Conservation (phyloP, 768 basidiomycete genomes). For the Suillus spraguei region DNA sequence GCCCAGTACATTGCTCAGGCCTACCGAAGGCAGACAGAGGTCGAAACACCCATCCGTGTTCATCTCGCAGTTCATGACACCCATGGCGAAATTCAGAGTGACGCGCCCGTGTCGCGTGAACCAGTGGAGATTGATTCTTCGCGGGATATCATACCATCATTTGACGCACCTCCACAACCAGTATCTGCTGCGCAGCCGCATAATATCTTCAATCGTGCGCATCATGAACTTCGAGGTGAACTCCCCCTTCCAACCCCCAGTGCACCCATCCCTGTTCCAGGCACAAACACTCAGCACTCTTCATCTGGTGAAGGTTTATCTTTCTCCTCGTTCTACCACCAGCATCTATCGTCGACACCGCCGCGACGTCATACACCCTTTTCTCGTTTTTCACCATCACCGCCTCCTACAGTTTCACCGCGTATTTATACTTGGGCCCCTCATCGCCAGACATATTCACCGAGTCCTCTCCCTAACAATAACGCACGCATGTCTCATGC, state of each 20-base stretch:
- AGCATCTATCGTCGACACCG: conserved; percentile 34
- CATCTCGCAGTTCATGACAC: conserved; percentile 24
- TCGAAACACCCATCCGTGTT: conserved; percentile 20
- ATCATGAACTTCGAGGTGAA: conserved; percentile 12
- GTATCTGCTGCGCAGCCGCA: too few species aligned
- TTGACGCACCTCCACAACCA: not conserved
- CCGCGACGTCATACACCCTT: conserved; percentile 27
- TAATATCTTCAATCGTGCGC: conserved; percentile 7
- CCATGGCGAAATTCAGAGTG: conserved; percentile 17
- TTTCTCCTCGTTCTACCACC: conserved; percentile 13
- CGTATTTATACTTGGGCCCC: conserved; percentile 58
- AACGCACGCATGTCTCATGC: conserved; percentile 59
- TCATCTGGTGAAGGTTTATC: conserved; percentile 22
- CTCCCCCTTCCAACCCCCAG: conserved; percentile 26
- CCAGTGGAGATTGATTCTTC: not conserved
- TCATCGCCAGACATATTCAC: conserved; percentile 38
- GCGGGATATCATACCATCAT: not conserved
- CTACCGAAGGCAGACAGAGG: conserved; percentile 31
- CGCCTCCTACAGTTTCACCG: conserved; percentile 57
- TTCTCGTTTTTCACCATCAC: conserved; percentile 44
- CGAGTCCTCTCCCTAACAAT: conserved; percentile 57
- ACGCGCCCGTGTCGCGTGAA: not conserved
- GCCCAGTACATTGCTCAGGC: conserved; percentile 41
- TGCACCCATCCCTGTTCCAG: conserved; percentile 34
- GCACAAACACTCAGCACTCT: conserved; percentile 22